phyloP scores from a whole-genome alignment of 768 basidiomycete genomes.

The Coprinopsis marcescibilis region DNA sequence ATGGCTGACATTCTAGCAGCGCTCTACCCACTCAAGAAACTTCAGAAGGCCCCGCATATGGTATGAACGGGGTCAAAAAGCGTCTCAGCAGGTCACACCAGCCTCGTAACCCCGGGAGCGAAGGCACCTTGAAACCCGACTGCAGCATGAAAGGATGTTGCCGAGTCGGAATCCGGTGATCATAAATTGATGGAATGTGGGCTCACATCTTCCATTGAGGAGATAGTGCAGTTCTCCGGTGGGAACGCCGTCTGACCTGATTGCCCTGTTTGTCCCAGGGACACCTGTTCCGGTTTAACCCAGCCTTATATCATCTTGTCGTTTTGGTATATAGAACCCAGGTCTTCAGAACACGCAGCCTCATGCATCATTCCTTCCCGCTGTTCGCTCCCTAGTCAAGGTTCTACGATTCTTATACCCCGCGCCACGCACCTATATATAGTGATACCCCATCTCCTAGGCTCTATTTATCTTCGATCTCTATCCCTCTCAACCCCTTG shows the following conservation, averaged over 20 bases:
- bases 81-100: too few species aligned
- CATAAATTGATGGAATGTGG: too few species aligned
- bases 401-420: background rate
- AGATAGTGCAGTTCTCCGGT: too few species aligned
- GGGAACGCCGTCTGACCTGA: background rate
- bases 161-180: too few species aligned
- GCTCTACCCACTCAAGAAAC: too few species aligned
- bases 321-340: constrained; percentile 1
- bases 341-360: background rate
- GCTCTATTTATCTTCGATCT: background rate
- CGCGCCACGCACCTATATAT: background rate
- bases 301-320: background rate
- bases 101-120: too few species aligned
- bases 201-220: too few species aligned
- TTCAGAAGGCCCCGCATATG: too few species aligned
- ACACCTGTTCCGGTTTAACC: background rate
- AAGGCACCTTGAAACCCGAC: too few species aligned
- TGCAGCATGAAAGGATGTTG: too few species aligned
- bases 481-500: background rate
- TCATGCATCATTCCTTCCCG: background rate
- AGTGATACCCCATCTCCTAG: background rate
- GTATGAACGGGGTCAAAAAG: too few species aligned
- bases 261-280: background rate
- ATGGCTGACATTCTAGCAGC: too few species aligned
- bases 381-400: background rate